Conservation (phyloP, 805 yeast genomes). For the Cyberlindnera maritima region DNA sequence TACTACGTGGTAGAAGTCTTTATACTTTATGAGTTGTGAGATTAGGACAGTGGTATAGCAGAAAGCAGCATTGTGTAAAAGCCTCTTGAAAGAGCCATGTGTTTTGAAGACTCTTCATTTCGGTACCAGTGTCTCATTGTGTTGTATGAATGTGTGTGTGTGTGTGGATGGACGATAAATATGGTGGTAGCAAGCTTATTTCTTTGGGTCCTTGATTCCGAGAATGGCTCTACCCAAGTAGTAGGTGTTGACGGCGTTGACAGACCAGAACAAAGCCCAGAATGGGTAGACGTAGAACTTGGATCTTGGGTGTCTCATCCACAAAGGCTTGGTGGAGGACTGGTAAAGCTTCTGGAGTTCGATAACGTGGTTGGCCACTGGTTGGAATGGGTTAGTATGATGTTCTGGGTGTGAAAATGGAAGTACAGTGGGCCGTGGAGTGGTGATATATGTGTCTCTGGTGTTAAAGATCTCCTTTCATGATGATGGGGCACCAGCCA, state of each 20-base stretch:
- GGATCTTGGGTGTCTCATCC: constrained; percentile 46
- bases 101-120: neutral
- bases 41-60: neutral
- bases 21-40: neutral
- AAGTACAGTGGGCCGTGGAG: no score
- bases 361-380: constrained; percentile 46
- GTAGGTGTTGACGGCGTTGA: constrained; percentile 25
- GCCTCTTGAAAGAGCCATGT: no score
- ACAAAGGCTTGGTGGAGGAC: constrained; percentile 53
- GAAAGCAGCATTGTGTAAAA: neutral
- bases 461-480: no score
- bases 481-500: no score
- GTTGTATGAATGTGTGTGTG: constrained; percentile 1
- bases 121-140: neutral
- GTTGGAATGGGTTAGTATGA: constrained; percentile 16
- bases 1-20: neutral
- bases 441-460: no score
- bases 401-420: neutral
- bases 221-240: constrained; percentile 62
- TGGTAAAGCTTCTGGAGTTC: constrained; percentile 61
- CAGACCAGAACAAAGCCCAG: constrained; percentile 31
- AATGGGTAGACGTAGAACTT: constrained; percentile 32
- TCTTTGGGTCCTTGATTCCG: constrained; percentile 55
- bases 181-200: neutral
- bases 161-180: neutral